Evolutionary conservation across 2,329 filamentous ascomycete species (phyloP), one percentile per base, ranked within the genome.

Genomic region (Paraphoma chrysanthemicola): DNA sequence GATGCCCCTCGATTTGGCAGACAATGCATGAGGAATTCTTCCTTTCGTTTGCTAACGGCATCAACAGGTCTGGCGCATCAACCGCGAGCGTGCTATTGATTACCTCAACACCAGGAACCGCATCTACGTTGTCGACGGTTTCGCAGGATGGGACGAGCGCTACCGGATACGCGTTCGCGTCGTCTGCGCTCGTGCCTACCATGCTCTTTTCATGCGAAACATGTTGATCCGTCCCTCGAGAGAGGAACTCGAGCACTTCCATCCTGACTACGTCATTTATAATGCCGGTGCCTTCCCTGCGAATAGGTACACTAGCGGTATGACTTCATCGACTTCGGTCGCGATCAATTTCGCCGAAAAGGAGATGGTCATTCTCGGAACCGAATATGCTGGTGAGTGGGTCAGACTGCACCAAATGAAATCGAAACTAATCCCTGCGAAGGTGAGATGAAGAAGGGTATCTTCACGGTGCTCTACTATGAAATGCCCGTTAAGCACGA

Each of bases 401-500:
- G 5, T 23, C 23, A 23, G 23, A 23, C 23, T 23, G 23, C 23
- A 23, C 23, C 23, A 23, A 5, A 23, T 23, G 23, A 23, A 23
- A 23, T 23, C 5, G 23, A 23, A 23, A 23, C 23, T 23, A 23
- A 23, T 23, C 23, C 23, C 5, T 23, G 23, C 5, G 23, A 23
- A 23, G 23, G 42, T 53, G 91, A 94, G 83, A 94, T 95, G 91
- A 97, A 97, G 85, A 97, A 97, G 85, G 93, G 95, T 71, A 87
- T 99, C 80, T 99, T 99, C 86, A 99, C 95, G 46, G 93, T 99
- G 48, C 89, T 99, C 78, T 99, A 97, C 87, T 99, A 98, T 85
- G 95, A 99, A 85, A 99, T 98, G 93, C 95, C 95, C 60, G 92
- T 99, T 77, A 97, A 97, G 88, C 95, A 99, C 88, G 96, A 98